Percentiles rank a stretch among this genome's conserved stretches.
Evolutionary conservation across 768 basidiomycete genomes (phyloP).

Genomic region (Lentinula detonsa): DNA sequence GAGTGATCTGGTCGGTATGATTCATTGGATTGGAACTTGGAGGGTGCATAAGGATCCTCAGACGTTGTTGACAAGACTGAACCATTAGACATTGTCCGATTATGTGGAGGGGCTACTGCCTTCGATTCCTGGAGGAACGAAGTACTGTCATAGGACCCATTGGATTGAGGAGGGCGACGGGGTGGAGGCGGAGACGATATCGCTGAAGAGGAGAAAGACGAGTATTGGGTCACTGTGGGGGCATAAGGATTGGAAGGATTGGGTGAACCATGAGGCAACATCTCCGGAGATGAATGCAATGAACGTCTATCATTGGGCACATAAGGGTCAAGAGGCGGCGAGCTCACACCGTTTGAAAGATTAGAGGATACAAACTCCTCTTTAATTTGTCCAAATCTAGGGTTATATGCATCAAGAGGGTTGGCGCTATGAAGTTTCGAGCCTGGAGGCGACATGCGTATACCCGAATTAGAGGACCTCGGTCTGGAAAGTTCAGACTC

Average conservation of each 20-base stretch:
- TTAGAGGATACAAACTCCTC: neutral
- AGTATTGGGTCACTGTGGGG: neutral
- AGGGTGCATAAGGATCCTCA: conserved; percentile 31
- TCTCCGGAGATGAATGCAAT: neutral
- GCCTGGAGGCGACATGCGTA: neutral
- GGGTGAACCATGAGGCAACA: neutral
- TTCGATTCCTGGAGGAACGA: conserved; percentile 9
- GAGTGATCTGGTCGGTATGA: conserved; percentile 18
- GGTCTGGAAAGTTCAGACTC: neutral
- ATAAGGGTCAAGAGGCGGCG: neutral
- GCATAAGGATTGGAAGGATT: neutral
- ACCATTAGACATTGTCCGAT: conserved; percentile 39
- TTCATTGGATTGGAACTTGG: conserved; percentile 20
- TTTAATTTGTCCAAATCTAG: neutral
- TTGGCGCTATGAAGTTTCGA: neutral
- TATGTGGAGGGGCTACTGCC: conserved; percentile 14
- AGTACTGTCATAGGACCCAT: neutral
- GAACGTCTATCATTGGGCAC: neutral
- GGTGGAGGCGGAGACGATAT: neutral
- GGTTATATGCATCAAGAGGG: neutral
- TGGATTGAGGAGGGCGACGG: neutral
- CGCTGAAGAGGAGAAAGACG: neutral
- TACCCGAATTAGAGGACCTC: conserved; percentile 3
- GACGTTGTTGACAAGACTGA: conserved; percentile 30
- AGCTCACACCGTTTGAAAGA: neutral